Conservation (phyloP, 2,329 filamentous ascomycete genomes). For the Capronia epimyces region DNA sequence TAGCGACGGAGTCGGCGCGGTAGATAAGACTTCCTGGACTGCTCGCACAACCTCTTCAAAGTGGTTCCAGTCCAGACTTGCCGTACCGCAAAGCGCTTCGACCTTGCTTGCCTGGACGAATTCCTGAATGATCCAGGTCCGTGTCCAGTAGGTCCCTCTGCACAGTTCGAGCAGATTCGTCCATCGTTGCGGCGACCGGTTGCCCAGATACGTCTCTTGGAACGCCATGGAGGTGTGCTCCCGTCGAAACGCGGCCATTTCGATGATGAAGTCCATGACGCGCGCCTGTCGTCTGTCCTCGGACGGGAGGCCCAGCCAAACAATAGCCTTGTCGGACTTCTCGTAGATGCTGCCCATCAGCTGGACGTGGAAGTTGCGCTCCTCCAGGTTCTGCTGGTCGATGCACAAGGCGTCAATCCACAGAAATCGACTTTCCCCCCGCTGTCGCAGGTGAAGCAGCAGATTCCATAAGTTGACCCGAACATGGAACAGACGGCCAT, state of each 20-base stretch:
- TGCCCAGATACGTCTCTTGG: constrained; percentile 3
- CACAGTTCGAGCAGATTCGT: constrained; percentile 22
- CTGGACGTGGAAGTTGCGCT: constrained; percentile 28
- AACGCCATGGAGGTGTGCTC: background rate
- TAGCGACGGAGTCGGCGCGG: background rate
- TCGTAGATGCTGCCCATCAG: constrained; percentile 28
- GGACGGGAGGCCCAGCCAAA: constrained; percentile 30
- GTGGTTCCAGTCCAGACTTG: constrained; percentile 39
- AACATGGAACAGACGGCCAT: constrained; percentile 22
- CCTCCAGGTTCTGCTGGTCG: constrained; percentile 26
- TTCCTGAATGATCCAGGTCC: constrained; percentile 30
- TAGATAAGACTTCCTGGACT: constrained; percentile 1
- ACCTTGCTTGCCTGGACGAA: constrained; percentile 25
- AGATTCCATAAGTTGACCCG: constrained; percentile 25
- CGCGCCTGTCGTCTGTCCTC: constrained; percentile 24
- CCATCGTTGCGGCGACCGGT: constrained; percentile 10
- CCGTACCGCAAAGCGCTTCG: constrained; percentile 31
- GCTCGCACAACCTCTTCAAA: constrained; percentile 38
- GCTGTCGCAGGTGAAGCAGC: constrained; percentile 23
- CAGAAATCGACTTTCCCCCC: constrained; percentile 19
- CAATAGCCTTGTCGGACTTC: constrained; percentile 18
- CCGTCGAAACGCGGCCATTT: constrained; percentile 17
- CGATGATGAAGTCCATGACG: constrained; percentile 23
- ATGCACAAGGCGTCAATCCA: constrained; percentile 29
- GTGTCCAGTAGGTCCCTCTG: constrained; percentile 26